Conservation (phyloP, 306 rosid genomes). For the Gynostemma pentaphyllum region DNA sequence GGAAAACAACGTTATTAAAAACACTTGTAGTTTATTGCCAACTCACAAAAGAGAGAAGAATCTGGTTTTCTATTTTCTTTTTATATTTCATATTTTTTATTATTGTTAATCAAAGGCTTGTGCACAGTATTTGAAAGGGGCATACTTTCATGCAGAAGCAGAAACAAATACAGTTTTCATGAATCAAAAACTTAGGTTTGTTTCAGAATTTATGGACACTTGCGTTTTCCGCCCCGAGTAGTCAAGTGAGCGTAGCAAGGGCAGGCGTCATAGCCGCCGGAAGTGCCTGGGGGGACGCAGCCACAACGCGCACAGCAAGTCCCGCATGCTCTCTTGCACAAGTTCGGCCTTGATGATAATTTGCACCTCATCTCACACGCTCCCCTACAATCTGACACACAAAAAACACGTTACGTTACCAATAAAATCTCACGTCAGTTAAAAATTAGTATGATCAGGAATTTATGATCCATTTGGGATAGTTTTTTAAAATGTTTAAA, state of each 20-base stretch:
- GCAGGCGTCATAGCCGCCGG: slow-evolving; percentile 43
- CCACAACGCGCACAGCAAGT: slow-evolving; percentile 57
- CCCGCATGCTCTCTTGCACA: slow-evolving; percentile 62
- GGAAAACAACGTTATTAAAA: not conserved
- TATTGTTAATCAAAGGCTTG: not conserved
- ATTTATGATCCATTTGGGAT: too few species aligned
- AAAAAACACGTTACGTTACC: not conserved
- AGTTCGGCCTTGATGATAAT: slow-evolving; percentile 34
- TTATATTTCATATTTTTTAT: not conserved
- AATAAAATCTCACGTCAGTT: too few species aligned
- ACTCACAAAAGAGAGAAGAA: not conserved
- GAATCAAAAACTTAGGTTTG: not conserved
- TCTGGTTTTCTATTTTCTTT: too few species aligned
- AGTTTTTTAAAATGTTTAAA: too few species aligned
- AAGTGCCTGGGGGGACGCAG: slow-evolving; percentile 71
- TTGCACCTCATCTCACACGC: slow-evolving; percentile 40
- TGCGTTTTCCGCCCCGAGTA: slow-evolving; percentile 51
- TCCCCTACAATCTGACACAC: slow-evolving; percentile 18
- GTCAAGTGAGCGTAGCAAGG: slow-evolving; percentile 54
- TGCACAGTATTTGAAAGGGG: not conserved
- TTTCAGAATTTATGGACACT: slow-evolving; percentile 34
- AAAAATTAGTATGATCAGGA: too few species aligned
- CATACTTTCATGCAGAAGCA: not conserved
- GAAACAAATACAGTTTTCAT: too few species aligned
- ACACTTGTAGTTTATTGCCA: not conserved